Evolutionary conservation across 345 rosid species (phyloP).

Genomic region (Diplotaxis tenuifolia): DNA sequence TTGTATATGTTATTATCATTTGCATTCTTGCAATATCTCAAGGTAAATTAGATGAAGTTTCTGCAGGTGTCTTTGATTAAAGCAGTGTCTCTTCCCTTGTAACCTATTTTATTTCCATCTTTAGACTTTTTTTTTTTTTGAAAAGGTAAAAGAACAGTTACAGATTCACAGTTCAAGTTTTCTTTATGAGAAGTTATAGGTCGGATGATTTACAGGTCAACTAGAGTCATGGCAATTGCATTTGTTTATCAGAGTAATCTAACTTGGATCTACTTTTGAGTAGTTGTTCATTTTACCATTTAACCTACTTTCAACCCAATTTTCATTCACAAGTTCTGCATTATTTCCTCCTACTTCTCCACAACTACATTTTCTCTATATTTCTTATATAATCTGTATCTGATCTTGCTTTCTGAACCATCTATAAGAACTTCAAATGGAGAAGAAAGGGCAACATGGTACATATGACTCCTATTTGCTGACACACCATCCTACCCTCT

Average conservation of each 20-base stretch:
- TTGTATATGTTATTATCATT: not conserved
- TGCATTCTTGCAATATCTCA: conserved; percentile 1
- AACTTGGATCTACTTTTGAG: conserved; percentile 22
- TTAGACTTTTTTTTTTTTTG: not conserved
- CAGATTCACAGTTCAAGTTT: not conserved
- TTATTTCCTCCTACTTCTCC: conserved; percentile 15
- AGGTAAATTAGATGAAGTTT: conserved; percentile 10
- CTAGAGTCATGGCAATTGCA: conserved; percentile 23
- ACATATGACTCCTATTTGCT: conserved; percentile 43
- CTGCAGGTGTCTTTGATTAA: conserved; percentile 13
- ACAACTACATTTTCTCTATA: conserved; percentile 5
- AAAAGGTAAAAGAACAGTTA: not conserved
- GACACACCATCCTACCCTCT: conserved; percentile 48
- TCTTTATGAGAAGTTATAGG: not conserved
- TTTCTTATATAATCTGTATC: conserved; percentile 23
- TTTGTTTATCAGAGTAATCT: conserved; percentile 18
- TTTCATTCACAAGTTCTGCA: conserved; percentile 33
- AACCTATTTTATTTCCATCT: not conserved
- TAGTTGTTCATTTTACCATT: conserved; percentile 12
- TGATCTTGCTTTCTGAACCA: conserved; percentile 17
- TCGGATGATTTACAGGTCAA: conserved; percentile 14
- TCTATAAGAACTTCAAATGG: conserved; percentile 41
- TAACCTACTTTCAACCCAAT: conserved; percentile 38
- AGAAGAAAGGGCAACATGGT: conserved; percentile 44
- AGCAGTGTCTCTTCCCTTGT: conserved; percentile 7